Evolutionary conservation across 202 grass and related monocot species (phyloP).

Genomic region (Hordeum pubiflorum): DNA sequence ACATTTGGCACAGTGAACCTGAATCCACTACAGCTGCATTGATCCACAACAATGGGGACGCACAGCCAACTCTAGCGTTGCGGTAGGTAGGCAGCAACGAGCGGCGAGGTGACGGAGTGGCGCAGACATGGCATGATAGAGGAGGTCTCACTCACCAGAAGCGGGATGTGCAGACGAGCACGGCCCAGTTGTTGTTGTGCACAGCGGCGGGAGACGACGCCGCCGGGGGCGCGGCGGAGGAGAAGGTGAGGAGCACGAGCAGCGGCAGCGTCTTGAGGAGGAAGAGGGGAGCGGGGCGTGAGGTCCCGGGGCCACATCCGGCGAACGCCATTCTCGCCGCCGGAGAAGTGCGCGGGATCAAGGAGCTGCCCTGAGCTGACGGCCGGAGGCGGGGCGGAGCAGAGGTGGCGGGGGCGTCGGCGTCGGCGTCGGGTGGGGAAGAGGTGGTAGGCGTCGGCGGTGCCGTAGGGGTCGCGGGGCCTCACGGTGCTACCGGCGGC

Average conservation of each 20-base stretch:
- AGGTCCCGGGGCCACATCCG: not conserved
- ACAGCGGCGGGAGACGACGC: constrained; percentile 31
- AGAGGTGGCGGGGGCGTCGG: not conserved
- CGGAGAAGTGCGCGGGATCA: not conserved
- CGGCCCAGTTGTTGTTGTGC: constrained; percentile 99
- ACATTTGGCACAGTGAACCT: not conserved
- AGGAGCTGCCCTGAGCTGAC: not conserved
- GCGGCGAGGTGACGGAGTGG: not conserved
- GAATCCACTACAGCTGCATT: not conserved
- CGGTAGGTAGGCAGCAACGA: not conserved
- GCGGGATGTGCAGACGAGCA: constrained; percentile 85
- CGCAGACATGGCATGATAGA: not conserved
- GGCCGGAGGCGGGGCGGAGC: not conserved
- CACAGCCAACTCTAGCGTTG: too few species aligned
- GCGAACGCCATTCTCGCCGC: constrained; percentile 28
- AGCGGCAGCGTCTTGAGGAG: not conserved
- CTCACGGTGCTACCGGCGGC: not conserved
- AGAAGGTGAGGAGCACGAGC: constrained; percentile 2
- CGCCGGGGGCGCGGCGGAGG: not conserved
- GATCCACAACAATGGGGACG: not conserved
- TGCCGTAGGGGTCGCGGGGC: not conserved
- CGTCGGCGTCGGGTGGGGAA: too few species aligned
- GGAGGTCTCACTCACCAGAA: constrained; percentile 74
- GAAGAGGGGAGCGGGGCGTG: not conserved
- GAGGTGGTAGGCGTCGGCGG: too few species aligned